Evolutionary conservation across 306 rosid genomes (phyloP).

Genomic region (Rosa persica): DNA sequence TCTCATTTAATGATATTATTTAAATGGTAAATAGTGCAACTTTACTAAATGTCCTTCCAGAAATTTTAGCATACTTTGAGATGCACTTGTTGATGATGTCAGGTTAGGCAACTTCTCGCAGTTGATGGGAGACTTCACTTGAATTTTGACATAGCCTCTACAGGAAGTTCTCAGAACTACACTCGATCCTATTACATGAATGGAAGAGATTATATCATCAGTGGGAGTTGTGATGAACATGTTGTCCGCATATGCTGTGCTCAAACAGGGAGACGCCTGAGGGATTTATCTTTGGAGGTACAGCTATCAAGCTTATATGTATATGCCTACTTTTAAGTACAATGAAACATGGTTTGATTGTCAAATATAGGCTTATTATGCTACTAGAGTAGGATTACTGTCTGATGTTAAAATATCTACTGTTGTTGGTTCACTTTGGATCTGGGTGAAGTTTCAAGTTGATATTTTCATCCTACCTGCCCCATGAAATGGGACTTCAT

Average conservation of each 20-base stretch:
- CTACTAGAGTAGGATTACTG: neutral
- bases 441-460: neutral
- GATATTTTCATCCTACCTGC: neutral
- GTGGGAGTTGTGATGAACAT: slow-evolving; percentile 90
- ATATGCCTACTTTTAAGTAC: neutral
- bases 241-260: slow-evolving; percentile 80
- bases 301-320: slow-evolving; percentile 12
- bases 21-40: neutral
- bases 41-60: neutral
- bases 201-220: slow-evolving; percentile 79
- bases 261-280: slow-evolving; percentile 79
- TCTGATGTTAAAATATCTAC: slow-evolving; percentile 5
- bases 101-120: slow-evolving; percentile 72
- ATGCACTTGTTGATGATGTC: slow-evolving; percentile 32
- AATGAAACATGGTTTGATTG: neutral
- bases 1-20: slow-evolving; percentile 7
- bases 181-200: slow-evolving; percentile 88
- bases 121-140: slow-evolving; percentile 85
- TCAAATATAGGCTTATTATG: neutral
- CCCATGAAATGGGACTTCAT: neutral
- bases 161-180: slow-evolving; percentile 71
- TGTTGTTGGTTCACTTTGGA: neutral
- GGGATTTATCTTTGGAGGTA: slow-evolving; percentile 83
- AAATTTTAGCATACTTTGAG: slow-evolving; percentile 3
- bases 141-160: slow-evolving; percentile 67